Conservation (phyloP, 257 asterid species). For the Solanum virginianum region DNA sequence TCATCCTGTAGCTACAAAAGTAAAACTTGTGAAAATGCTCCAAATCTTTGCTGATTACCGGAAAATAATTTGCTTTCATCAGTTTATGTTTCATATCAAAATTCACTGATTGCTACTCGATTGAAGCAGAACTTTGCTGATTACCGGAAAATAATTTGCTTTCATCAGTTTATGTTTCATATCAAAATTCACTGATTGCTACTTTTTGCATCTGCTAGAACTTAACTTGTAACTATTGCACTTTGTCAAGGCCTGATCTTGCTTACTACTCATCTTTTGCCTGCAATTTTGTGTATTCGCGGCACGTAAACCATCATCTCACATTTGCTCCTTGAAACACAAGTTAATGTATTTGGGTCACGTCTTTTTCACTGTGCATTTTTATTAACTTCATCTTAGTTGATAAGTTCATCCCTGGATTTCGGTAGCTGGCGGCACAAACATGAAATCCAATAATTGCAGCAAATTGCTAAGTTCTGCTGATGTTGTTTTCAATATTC, state of each 20-base stretch:
- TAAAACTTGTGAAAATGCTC: not conserved
- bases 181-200: not conserved
- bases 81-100: not conserved
- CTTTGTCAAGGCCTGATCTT: not conserved
- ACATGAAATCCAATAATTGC: not conserved
- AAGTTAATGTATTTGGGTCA: not conserved
- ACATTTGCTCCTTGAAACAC: not conserved
- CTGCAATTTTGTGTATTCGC: not conserved
- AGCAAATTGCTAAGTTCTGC: not conserved
- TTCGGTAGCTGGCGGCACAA: not conserved
- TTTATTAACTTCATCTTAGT: not conserved
- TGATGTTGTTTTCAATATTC: slow-evolving; percentile 9
- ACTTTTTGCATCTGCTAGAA: not conserved
- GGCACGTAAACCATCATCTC: not conserved
- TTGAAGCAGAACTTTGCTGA: too few relatives aligned
- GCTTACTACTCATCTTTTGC: not conserved
- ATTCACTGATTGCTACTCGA: too few relatives aligned
- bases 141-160: not conserved
- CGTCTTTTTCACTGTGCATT: not conserved
- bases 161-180: not conserved
- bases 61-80: not conserved
- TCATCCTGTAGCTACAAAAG: not conserved
- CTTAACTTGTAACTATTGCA: not conserved
- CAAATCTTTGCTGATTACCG: not conserved
- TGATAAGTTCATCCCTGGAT: not conserved